Evolutionary conservation across 2,329 filamentous ascomycete species (phyloP), one percentile per base, ranked within the genome.

Genomic region (Diaporthe humulicola): DNA sequence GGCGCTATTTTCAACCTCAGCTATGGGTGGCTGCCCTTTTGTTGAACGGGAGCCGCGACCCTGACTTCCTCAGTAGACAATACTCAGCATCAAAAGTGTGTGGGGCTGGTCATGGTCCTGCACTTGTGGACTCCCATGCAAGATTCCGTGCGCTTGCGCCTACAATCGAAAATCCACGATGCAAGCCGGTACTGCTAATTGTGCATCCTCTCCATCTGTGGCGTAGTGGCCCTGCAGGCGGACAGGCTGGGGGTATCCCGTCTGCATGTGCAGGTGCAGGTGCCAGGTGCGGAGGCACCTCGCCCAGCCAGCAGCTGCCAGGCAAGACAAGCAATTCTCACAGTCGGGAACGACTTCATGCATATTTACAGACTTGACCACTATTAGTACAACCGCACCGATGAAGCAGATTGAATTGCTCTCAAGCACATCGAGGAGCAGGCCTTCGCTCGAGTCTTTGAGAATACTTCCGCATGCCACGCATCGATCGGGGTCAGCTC

Each of bases 161-260:
- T 40, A 60, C 40, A 71, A 54, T 64, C 48, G 69, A 52, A 52
- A 58, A 40, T 64, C 66, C 48, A 67, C 64, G 52, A 67, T 61
- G 48, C 48, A 69, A 45, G 74, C 70, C 48, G 66, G 57, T n/a
- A 64, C 56, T 28, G 33, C 45, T 50, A 54, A 38, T 19, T 56
- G 69, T 71, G 42, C 73, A 66, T 64, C 70, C 33, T 74, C 57
- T 57, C 73, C 66, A 30, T 64, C 48, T 75, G 74, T 72, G 69
- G 74, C 69, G 74, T 48, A 75, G 64, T 36, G 74, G 71, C 74
- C 58, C 64, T 75, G 74, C 74, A 74, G 71, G 64, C 64, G 69
- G 71, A 72, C 74, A 75, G 74, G 48, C 71, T 73, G 71, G 74
- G 74, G 73, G 45, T 45, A 73, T 45, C 66, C 71, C 56, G 66